These are phyloP conservation scores for Colletotrichum nymphaeae DNA, from an alignment of 2,329 filamentous ascomycete genomes.

Conservation along the genomic window DNA sequence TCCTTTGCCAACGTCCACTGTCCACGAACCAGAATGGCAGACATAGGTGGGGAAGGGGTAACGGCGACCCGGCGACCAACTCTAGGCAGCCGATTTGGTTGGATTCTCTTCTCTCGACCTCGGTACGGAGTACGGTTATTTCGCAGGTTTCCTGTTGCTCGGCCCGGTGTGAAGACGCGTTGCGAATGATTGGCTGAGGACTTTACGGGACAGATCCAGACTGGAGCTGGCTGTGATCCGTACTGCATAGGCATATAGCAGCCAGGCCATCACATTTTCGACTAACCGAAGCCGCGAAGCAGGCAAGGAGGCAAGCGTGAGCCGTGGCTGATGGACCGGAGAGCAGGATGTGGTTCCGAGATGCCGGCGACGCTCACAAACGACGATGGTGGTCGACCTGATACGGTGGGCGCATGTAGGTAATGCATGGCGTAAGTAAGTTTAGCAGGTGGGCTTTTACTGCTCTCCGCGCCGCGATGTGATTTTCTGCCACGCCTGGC, in stretches of 20 bases:
- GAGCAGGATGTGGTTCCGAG: slow-evolving; percentile 8
- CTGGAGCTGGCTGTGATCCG: background rate
- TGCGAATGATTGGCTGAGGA: background rate
- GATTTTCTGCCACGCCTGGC: background rate
- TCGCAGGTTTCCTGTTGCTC: background rate
- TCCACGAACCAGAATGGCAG: background rate
- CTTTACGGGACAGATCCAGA: background rate
- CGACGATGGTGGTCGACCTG: slow-evolving; percentile 4
- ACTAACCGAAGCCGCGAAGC: background rate
- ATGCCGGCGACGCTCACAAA: slow-evolving; percentile 9
- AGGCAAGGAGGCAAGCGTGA: background rate
- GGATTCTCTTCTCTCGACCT: background rate
- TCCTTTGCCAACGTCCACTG: background rate
- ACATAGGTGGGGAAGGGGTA: background rate
- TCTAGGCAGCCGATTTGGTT: background rate
- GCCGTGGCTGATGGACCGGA: background rate
- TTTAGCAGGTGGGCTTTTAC: background rate
- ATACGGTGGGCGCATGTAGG: slow-evolving; percentile 3
- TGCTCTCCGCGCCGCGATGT: background rate
- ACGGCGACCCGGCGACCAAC: background rate
- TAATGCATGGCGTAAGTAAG: background rate
- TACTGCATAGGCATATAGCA: background rate
- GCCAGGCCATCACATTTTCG: background rate
- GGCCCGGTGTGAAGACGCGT: background rate
- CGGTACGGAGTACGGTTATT: background rate